Evolutionary conservation across 257 asterid genomes (phyloP).

Genomic region (Nicotiana undulata): DNA sequence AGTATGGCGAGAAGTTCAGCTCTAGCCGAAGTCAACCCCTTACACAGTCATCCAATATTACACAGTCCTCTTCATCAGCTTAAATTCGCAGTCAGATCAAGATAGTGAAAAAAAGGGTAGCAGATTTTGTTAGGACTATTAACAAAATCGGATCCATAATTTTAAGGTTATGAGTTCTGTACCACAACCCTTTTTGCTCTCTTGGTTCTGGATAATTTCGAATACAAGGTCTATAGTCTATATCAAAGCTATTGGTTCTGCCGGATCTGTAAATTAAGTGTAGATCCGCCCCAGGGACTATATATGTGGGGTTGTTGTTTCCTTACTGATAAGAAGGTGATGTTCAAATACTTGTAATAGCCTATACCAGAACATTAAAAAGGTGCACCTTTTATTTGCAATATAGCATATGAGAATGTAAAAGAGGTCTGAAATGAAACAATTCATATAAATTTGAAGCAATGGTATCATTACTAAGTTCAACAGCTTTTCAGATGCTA

Average conservation of each 20-base stretch:
- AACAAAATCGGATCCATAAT: no score
- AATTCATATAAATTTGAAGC: not conserved
- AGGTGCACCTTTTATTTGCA: not conserved
- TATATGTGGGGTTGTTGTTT: not conserved
- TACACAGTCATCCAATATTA: conserved; percentile 2
- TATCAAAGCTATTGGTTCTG: no score
- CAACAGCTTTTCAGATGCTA: not conserved
- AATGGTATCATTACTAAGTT: not conserved
- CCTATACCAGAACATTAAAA: not conserved
- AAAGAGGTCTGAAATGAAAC: not conserved
- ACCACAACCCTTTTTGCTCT: no score
- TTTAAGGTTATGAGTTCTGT: no score
- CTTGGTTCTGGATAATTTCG: no score
- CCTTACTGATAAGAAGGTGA: not conserved
- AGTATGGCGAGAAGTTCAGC: conserved; percentile 19
- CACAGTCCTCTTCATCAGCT: conserved; percentile 5
- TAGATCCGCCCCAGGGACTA: not conserved
- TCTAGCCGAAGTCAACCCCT: conserved; percentile 9
- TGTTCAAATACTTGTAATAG: not conserved
- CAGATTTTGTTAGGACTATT: not conserved
- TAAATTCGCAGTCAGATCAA: not conserved
- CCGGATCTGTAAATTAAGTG: no score
- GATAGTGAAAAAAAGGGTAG: not conserved
- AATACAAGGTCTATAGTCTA: no score
- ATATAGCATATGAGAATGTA: not conserved